These are phyloP conservation scores for Sporisorium iseilematis-ciliati DNA, from an alignment of 1,284 basidiomycete species.

Conservation along the genomic window DNA sequence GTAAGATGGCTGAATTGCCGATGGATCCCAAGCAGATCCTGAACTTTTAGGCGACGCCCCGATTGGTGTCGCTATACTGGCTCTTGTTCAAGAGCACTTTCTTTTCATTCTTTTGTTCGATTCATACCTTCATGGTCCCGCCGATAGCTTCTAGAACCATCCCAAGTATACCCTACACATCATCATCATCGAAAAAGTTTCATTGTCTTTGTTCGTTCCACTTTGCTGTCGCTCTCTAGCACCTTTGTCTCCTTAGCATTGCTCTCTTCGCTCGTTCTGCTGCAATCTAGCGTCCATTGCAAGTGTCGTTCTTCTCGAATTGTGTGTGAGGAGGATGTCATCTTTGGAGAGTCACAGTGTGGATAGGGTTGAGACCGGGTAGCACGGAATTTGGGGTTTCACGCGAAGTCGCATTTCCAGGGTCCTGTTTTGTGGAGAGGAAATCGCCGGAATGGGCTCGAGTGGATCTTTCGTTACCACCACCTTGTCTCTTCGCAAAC, in stretches of 20 bases:
- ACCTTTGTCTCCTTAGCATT: slow-evolving; percentile 13
- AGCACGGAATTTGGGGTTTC: too few relatives aligned
- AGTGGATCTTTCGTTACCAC: background rate
- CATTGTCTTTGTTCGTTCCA: background rate
- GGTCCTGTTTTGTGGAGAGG: too few relatives aligned
- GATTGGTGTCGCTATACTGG: background rate
- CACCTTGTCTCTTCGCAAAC: background rate
- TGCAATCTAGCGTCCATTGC: too few relatives aligned
- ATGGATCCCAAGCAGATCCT: slow-evolving; percentile 62
- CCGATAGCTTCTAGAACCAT: too few relatives aligned
- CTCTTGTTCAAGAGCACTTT: background rate
- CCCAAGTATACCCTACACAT: slow-evolving; percentile 3
- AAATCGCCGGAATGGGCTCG: too few relatives aligned
- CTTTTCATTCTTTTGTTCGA: background rate
- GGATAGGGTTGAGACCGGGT: too few relatives aligned
- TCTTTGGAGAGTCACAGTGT: too few relatives aligned
- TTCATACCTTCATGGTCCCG: background rate
- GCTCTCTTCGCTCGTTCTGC: too few relatives aligned
- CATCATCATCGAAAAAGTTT: background rate
- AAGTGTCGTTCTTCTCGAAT: background rate
- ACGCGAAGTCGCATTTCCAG: too few relatives aligned
- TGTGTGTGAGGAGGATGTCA: background rate
- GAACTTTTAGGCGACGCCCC: slow-evolving; percentile 36
- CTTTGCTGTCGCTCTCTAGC: slow-evolving; percentile 6
- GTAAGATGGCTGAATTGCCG: slow-evolving; percentile 60